phyloP scores from a whole-genome alignment of 73 alveolate genomes.

The Paramecium biaurelia region DNA sequence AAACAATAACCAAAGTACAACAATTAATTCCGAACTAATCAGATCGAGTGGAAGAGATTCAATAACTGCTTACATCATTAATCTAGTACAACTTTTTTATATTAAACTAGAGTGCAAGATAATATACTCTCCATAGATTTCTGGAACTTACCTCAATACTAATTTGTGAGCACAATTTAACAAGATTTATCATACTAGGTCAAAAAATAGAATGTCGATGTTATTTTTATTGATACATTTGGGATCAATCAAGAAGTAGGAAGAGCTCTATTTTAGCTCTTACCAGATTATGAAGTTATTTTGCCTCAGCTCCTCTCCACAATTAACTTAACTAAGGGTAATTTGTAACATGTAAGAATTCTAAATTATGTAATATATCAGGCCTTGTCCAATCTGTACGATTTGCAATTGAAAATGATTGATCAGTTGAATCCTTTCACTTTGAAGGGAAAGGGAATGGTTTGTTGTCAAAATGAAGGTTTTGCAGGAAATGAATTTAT shows the following conservation, averaged over 20 bases:
- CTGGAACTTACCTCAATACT: background rate
- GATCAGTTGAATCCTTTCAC: background rate
- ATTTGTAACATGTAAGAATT: conserved; percentile 6
- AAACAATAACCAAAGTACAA: background rate
- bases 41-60: background rate
- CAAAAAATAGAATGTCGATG: background rate
- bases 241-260: background rate
- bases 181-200: background rate
- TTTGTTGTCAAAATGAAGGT: conserved; percentile 16
- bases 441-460: conserved; percentile 3
- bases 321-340: background rate
- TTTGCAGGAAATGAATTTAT: background rate
- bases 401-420: too few species aligned
- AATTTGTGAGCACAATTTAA: background rate
- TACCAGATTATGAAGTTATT: background rate
- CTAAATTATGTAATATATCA: background rate
- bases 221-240: background rate
- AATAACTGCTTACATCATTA: background rate
- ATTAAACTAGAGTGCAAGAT: background rate
- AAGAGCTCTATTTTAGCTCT: background rate
- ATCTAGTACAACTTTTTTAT: background rate
- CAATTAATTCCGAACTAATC: background rate
- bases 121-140: background rate
- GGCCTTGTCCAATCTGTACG: background rate
- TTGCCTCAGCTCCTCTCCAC: background rate